A percentile compares a stretch with the other conserved stretches of the same genome.
phyloP scores from a whole-genome alignment of 495 filamentous ascomycete genomes.

The Aspergillus hancockii region DNA sequence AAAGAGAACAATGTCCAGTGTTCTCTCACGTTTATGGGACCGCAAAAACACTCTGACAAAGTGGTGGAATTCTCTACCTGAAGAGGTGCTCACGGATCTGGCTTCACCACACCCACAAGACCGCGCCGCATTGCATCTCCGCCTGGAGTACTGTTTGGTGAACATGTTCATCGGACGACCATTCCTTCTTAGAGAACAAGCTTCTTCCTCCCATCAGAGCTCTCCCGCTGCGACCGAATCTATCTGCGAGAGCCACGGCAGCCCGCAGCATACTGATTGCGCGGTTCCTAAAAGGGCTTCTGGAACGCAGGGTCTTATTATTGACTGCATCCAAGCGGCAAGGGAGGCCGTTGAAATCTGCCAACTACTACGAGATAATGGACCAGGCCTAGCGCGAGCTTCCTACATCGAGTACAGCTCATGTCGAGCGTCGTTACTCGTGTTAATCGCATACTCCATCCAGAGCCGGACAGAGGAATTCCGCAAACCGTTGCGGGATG shows the following conservation, averaged over 20 bases:
- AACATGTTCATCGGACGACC: conserved; percentile 36
- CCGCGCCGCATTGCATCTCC: conserved; percentile 30
- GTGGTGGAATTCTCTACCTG: conserved; percentile 32
- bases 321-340: conserved; percentile 32
- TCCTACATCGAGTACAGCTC: conserved; percentile 42
- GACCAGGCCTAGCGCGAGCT: conserved; percentile 33
- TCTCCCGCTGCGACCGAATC: neutral
- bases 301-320: conserved; percentile 21
- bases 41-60: conserved; percentile 16
- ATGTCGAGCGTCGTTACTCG: conserved; percentile 37
- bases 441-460: conserved; percentile 35
- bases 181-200: conserved; percentile 28
- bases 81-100: conserved; percentile 9
- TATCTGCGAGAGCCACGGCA: neutral
- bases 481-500: conserved; percentile 22
- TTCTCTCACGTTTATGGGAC: conserved; percentile 16
- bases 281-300: conserved; percentile 4
- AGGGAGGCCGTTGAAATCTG: conserved; percentile 27
- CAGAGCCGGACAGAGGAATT: conserved; percentile 24
- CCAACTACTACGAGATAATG: conserved; percentile 26
- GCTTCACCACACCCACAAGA: conserved; percentile 6
- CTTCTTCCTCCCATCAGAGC: conserved; percentile 1
- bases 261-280: neutral
- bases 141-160: conserved; percentile 33
- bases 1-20: conserved; percentile 15